Evolutionary conservation across 1,284 basidiomycete genomes (phyloP).

Genomic region (Apiotrichum veenhuisii): DNA sequence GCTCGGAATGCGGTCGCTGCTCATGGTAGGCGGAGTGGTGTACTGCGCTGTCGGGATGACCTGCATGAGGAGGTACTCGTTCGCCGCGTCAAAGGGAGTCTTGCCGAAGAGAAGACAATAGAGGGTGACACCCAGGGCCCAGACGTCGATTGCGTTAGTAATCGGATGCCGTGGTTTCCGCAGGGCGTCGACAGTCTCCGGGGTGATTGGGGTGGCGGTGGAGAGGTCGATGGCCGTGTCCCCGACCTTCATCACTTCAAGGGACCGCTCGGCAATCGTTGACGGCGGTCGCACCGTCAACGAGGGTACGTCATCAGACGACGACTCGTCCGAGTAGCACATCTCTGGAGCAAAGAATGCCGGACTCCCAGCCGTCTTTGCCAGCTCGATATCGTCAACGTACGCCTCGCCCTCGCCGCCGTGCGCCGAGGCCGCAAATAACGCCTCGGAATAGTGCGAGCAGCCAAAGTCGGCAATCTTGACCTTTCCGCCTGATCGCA

Average conservation of each 20-base stretch:
- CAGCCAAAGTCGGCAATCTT: slow-evolving; percentile 99
- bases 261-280: not conserved
- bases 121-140: slow-evolving; percentile 96
- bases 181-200: slow-evolving; percentile 29
- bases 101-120: slow-evolving; percentile 90
- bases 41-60: slow-evolving; percentile 79
- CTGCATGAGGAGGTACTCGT: slow-evolving; percentile 78
- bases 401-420: slow-evolving; percentile 54
- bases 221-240: not conserved
- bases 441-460: slow-evolving; percentile 87
- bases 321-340: slow-evolving; percentile 54
- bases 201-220: slow-evolving; percentile 9
- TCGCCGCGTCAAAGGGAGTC: slow-evolving; percentile 64
- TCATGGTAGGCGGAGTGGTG: slow-evolving; percentile 67
- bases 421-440: slow-evolving; percentile 57
- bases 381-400: slow-evolving; percentile 80
- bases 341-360: slow-evolving; percentile 98
- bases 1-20: slow-evolving; percentile 63
- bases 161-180: slow-evolving; percentile 61
- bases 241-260: not conserved
- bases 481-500: slow-evolving; percentile 80
- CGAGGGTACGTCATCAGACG: slow-evolving; percentile 21
- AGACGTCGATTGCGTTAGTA: slow-evolving; percentile 96
- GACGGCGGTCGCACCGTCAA: slow-evolving; percentile 41
- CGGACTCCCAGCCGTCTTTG: slow-evolving; percentile 92